Evolutionary conservation across 371 early-diverging fungal genomes (phyloP).

Genomic region (Apophysomyces sp.): DNA sequence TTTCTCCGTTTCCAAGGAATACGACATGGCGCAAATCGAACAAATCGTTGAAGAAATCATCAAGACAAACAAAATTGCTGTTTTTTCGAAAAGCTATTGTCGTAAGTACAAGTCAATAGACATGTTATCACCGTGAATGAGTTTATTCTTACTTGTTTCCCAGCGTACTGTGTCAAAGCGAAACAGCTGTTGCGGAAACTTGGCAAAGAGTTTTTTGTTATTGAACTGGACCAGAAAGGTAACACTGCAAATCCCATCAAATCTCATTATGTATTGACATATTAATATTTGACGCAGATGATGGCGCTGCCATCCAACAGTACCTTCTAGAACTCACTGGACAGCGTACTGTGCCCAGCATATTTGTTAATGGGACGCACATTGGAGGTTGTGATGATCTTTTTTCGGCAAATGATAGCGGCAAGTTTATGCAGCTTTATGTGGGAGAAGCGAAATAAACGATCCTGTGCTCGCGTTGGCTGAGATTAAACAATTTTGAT

Average conservation of each 20-base stretch:
- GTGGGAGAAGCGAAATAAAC: too few species aligned
- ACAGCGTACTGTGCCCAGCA: constrained; percentile 87
- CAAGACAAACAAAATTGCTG: constrained; percentile 16
- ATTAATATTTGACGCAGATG: constrained; percentile 25
- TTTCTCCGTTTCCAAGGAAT: background rate
- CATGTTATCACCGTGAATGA: background rate
- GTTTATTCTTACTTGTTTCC: background rate
- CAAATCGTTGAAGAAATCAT: background rate
- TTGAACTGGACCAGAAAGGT: constrained; percentile 53
- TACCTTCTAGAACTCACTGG: constrained; percentile 65
- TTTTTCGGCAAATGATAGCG: constrained; percentile 42
- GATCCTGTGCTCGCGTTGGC: too few species aligned
- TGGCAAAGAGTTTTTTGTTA: constrained; percentile 28
- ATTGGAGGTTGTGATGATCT: constrained; percentile 81
- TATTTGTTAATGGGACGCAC: constrained; percentile 78
- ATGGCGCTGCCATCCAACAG: constrained; percentile 74
- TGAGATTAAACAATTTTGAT: too few species aligned
- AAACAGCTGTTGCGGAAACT: constrained; percentile 53
- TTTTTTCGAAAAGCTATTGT: constrained; percentile 84
- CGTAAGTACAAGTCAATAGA: constrained; percentile 32
- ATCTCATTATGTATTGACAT: background rate
- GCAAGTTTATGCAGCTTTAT: constrained; percentile 52
- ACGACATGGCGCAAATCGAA: background rate
- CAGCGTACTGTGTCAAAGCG: constrained; percentile 70
- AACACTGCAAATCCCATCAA: constrained; percentile 3